Conservation (phyloP, 352 stramenopile genomes). For the Phytophthora ohioensis region DNA sequence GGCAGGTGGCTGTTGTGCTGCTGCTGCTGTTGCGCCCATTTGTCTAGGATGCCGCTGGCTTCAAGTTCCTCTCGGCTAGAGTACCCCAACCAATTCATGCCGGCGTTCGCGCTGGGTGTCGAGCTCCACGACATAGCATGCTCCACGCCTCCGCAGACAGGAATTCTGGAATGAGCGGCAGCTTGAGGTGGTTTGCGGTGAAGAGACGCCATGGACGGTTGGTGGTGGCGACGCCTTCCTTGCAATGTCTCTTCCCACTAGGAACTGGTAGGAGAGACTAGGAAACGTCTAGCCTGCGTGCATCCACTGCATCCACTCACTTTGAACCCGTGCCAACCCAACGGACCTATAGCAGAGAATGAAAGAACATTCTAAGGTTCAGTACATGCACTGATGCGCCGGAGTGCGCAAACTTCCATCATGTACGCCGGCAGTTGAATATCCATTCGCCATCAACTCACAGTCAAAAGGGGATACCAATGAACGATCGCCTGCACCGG, state of each 20-base stretch:
- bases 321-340: neutral
- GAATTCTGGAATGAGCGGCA: conserved; percentile 11
- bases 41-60: conserved; percentile 36
- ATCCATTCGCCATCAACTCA: too few relatives aligned
- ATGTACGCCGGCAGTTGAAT: too few relatives aligned
- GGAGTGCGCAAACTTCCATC: too few relatives aligned
- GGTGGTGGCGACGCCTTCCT: neutral
- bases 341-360: neutral
- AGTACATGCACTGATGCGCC: too few relatives aligned
- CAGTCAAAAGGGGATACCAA: too few relatives aligned
- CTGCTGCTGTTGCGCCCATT: conserved; percentile 26
- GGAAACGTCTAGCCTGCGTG: too few relatives aligned
- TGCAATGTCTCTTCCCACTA: neutral
- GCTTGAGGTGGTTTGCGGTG: neutral
- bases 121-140: conserved; percentile 24
- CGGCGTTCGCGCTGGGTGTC: conserved; percentile 9
- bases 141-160: conserved; percentile 4
- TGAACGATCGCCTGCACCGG: too few relatives aligned
- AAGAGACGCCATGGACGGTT: conserved; percentile 7
- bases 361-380: too few relatives aligned
- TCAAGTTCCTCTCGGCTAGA: conserved; percentile 35
- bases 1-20: conserved; percentile 20
- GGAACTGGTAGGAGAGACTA: neutral
- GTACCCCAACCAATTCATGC: conserved; percentile 23
- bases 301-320: neutral